phyloP scores from a whole-genome alignment of 495 filamentous ascomycete genomes.

The Chaetomium fimeti region DNA sequence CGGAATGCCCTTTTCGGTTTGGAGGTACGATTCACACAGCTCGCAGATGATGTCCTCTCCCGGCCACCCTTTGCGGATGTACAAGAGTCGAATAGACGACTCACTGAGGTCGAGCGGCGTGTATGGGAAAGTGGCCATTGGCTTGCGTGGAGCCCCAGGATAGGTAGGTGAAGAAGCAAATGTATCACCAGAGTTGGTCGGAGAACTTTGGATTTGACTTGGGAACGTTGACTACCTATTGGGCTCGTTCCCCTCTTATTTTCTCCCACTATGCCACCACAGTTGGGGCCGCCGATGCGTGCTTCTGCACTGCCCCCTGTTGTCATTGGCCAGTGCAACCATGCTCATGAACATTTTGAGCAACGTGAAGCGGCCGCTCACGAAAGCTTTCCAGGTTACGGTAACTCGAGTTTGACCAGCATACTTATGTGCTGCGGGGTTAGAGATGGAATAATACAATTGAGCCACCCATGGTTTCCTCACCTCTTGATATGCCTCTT shows the following conservation, averaged over 20 bases:
- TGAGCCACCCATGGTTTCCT: not conserved
- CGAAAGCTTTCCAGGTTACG: too few relatives aligned
- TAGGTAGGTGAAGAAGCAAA: not conserved
- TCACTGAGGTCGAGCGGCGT: not conserved
- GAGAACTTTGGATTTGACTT: too few relatives aligned
- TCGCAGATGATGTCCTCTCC: conserved; percentile 3
- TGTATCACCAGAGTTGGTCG: not conserved
- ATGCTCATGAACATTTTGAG: too few relatives aligned
- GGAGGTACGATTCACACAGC: conserved; percentile 5
- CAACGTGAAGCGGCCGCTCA: too few relatives aligned
- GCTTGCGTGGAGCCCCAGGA: not conserved
- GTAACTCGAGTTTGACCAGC: too few relatives aligned
- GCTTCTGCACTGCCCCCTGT: too few relatives aligned
- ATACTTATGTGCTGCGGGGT: not conserved
- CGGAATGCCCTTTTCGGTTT: not conserved
- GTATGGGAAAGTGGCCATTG: conserved; percentile 3
- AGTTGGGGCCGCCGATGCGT: too few relatives aligned
- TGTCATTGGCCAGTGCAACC: too few relatives aligned
- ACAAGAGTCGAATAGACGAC: conserved; percentile 10
- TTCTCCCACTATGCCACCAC: too few relatives aligned
- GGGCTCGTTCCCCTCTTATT: too few relatives aligned
- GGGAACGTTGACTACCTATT: too few relatives aligned
- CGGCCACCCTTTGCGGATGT: not conserved
- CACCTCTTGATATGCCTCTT: too few relatives aligned
- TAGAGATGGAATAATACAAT: not conserved